Conservation (phyloP, 148 eudicot species). For the Limonium bicolor region DNA sequence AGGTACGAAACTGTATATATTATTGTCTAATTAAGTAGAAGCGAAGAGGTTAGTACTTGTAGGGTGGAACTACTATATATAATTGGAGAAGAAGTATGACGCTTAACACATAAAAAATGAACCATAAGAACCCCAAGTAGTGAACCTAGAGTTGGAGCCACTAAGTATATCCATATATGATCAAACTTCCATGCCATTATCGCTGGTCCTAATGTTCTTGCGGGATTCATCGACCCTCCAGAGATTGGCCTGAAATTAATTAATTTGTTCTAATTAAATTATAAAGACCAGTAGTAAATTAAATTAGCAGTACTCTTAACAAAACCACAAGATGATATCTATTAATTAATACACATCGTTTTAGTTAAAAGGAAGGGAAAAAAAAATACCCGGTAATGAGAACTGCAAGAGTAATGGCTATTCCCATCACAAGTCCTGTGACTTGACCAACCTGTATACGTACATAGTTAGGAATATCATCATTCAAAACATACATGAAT, state of each 20-base stretch:
- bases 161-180: conserved; percentile 50
- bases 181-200: conserved; percentile 50
- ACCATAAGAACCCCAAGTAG: conserved; percentile 37
- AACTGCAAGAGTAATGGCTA: conserved; percentile 60
- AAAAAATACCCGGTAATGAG: conserved; percentile 55
- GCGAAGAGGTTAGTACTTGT: no score
- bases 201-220: conserved; percentile 83
- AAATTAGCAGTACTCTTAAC: no score
- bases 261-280: neutral
- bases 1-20: no score
- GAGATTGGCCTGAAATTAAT: conserved; percentile 45
- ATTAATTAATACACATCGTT: no score
- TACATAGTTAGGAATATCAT: neutral
- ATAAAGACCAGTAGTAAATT: no score
- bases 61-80: no score
- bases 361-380: neutral
- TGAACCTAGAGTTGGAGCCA: conserved; percentile 58
- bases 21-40: no score
- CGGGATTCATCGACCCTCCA: conserved; percentile 89
- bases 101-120: conserved; percentile 33
- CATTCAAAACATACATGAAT: neutral
- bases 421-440: conserved; percentile 53
- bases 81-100: neutral
- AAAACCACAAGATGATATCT: no score
- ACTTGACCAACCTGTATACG: conserved; percentile 40